Percentiles rank a stretch among this genome's conserved stretches.
phyloP scores from a whole-genome alignment of 768 basidiomycete genomes.

The Agaricus subrufescens region DNA sequence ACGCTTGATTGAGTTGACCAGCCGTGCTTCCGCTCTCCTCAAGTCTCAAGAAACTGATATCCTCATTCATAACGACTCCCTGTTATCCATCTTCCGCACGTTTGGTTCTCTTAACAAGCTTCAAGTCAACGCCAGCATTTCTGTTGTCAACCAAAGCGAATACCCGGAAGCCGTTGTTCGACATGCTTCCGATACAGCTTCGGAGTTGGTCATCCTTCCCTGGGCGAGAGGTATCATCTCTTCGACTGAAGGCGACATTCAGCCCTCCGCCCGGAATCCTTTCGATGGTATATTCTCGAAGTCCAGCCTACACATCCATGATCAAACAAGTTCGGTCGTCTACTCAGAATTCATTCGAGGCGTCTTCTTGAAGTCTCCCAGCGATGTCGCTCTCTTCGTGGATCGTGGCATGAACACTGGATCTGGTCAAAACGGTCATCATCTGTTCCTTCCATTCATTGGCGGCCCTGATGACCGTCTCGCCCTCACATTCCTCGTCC shows the following conservation, averaged over 20 bases:
- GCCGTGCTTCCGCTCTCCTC: constrained; percentile 84
- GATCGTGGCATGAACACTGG: constrained; percentile 54
- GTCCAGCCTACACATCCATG: constrained; percentile 31
- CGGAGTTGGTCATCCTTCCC: constrained; percentile 79
- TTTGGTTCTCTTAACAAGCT: constrained; percentile 72
- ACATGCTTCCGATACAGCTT: constrained; percentile 49
- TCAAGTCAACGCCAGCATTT: constrained; percentile 61
- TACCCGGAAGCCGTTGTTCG: constrained; percentile 63
- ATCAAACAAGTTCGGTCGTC: constrained; percentile 48
- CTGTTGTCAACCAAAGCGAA: constrained; percentile 72
- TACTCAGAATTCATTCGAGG: constrained; percentile 85
- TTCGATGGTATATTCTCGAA: constrained; percentile 77
- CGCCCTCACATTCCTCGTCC: constrained; percentile 76
- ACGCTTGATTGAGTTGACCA: constrained; percentile 85
- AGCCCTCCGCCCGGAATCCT: constrained; percentile 46
- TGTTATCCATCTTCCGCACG: constrained; percentile 70
- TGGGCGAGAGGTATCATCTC: constrained; percentile 58
- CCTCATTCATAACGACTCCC: constrained; percentile 64
- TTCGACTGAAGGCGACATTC: constrained; percentile 15
- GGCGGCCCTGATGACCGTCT: constrained; percentile 93
- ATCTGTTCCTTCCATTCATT: constrained; percentile 86
- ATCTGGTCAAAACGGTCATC: constrained; percentile 33
- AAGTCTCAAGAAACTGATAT: constrained; percentile 72
- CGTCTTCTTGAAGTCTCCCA: constrained; percentile 66
- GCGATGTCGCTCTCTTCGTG: constrained; percentile 83